Evolutionary conservation across 768 basidiomycete species (phyloP).

Genomic region (Roridomyces roridus): DNA sequence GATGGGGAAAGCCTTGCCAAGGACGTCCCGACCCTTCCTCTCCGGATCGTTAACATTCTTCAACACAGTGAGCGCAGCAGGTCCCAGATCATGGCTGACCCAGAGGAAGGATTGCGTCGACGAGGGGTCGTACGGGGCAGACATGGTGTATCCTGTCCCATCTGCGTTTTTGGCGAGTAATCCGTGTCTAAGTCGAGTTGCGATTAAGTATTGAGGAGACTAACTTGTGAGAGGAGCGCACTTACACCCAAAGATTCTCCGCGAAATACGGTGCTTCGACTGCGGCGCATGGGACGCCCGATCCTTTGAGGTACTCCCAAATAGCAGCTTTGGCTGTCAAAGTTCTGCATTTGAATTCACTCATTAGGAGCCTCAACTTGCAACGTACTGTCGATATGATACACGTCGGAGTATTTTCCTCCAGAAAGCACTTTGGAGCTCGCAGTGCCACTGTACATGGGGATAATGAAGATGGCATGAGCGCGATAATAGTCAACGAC

Average conservation of each 20-base stretch:
- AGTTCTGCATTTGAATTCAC: too few species aligned
- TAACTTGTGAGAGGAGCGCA: too few species aligned
- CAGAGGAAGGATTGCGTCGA: too few species aligned
- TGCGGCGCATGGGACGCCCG: not conserved
- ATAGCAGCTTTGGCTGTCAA: not conserved
- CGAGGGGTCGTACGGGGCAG: too few species aligned
- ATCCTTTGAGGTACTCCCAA: not conserved
- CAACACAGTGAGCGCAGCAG: not conserved
- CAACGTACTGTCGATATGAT: not conserved
- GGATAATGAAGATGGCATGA: not conserved
- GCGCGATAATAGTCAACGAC: not conserved
- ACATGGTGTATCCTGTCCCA: too few species aligned
- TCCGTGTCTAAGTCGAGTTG: too few species aligned
- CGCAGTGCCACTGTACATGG: not conserved
- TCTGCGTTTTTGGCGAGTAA: too few species aligned
- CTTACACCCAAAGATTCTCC: not conserved
- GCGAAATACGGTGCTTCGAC: not conserved
- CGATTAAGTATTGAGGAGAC: not conserved
- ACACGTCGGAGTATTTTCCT: not conserved
- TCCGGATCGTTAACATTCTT: not conserved
- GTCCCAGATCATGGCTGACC: not conserved
- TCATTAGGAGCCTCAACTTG: not conserved
- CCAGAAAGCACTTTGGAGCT: not conserved
- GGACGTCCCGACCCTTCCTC: too few species aligned
- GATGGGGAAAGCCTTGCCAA: slow-evolving; percentile 19